Percentiles rank a stretch among this genome's conserved stretches.
phyloP scores from a whole-genome alignment of 371 early-diverging fungal genomes.

The Mucor piriformis region DNA sequence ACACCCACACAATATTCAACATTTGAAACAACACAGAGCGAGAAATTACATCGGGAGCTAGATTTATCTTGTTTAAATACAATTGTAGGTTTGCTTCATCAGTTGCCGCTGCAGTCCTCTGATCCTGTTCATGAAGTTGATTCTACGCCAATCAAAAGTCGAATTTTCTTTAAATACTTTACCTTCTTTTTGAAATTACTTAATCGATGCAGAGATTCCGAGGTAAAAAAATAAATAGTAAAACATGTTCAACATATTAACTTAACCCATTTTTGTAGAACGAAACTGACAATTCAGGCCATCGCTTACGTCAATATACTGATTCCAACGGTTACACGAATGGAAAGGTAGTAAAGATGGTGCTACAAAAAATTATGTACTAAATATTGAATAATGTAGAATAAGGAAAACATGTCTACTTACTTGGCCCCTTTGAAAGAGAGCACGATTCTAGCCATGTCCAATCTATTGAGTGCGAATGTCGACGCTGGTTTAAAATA shows the following conservation, averaged over 20 bases:
- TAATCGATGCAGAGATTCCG: slow-evolving; percentile 78
- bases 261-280: background rate
- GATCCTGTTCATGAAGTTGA: slow-evolving; percentile 69
- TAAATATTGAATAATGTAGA: slow-evolving; percentile 2
- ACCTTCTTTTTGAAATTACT: slow-evolving; percentile 87
- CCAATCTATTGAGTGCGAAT: slow-evolving; percentile 88
- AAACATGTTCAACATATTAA: background rate
- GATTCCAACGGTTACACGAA: background rate
- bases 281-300: slow-evolving; percentile 9
- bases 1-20: slow-evolving; percentile 35
- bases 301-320: slow-evolving; percentile 14
- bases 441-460: slow-evolving; percentile 84
- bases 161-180: slow-evolving; percentile 87
- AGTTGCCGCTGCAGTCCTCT: slow-evolving; percentile 82
- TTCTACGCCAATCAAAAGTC: slow-evolving; percentile 70
- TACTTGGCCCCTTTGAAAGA: slow-evolving; percentile 71
- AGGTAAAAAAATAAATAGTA: slow-evolving; percentile 28
- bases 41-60: slow-evolving; percentile 78
- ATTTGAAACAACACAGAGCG: slow-evolving; percentile 45
- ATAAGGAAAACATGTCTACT: slow-evolving; percentile 25
- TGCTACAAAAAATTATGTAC: background rate
- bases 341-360: slow-evolving; percentile 10
- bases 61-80: slow-evolving; percentile 85
- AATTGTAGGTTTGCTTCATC: slow-evolving; percentile 77
- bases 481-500: slow-evolving; percentile 89